Conservation (phyloP, 345 rosid genomes). For the Erodium maritimum region DNA sequence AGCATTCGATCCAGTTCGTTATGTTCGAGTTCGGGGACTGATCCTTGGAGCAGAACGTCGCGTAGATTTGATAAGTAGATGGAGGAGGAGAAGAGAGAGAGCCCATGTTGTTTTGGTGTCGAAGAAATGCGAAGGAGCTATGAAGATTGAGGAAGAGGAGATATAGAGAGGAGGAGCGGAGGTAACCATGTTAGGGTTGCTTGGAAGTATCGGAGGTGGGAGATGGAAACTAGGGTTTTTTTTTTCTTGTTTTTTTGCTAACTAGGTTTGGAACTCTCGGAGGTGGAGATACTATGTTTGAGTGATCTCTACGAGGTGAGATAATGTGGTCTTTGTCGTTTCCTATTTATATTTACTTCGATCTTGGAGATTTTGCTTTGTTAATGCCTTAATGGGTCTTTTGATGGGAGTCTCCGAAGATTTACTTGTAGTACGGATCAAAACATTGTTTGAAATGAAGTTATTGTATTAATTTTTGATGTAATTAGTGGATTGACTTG, state of each 20-base stretch:
- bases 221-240: background rate
- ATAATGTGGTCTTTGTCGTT: no score
- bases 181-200: background rate
- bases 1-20: constrained; percentile 36
- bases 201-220: background rate
- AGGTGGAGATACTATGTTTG: background rate
- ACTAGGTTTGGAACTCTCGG: background rate
- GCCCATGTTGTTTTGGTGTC: constrained; percentile 15
- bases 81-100: constrained; percentile 11
- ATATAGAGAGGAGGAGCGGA: background rate
- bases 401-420: no score
- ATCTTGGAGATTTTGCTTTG: no score
- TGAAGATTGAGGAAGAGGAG: background rate
- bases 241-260: no score
- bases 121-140: background rate
- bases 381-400: no score
- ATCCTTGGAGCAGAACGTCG: constrained; percentile 24
- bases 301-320: no score
- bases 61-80: constrained; percentile 12
- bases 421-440: no score
- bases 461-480: no score
- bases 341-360: no score
- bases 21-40: background rate
- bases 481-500: no score
- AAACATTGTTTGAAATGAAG: no score